Evolutionary conservation across 352 stramenopile species (phyloP).

Genomic region (Phytopythium boreale): DNA sequence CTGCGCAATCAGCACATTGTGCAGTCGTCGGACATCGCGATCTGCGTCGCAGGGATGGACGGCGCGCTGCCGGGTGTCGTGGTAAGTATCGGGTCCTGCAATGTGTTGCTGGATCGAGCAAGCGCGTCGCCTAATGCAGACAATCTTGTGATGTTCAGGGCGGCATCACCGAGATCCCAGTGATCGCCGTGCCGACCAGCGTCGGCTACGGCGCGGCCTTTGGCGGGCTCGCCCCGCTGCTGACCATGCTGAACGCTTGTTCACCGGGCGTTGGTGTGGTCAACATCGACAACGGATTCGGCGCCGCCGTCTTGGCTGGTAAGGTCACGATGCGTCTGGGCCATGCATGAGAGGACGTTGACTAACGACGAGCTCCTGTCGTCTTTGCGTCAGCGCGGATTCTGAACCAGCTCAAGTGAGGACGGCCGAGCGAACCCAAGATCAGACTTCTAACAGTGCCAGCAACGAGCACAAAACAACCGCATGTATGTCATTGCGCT

Average conservation of each 20-base stretch:
- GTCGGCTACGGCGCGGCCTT: conserved; percentile 91
- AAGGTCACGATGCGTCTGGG: background rate
- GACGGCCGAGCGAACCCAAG: background rate
- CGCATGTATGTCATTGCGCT: too few relatives aligned
- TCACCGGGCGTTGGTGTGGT: conserved; percentile 97
- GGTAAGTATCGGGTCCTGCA: conserved; percentile 37
- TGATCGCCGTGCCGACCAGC: conserved; percentile 91
- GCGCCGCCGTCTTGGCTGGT: conserved; percentile 92
- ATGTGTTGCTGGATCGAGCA: background rate
- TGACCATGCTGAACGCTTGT: conserved; percentile 98
- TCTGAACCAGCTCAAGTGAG: conserved; percentile 12
- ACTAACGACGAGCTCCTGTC: background rate
- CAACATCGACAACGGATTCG: conserved; percentile 99
- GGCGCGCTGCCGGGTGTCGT: conserved; percentile 96
- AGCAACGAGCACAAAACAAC: too few relatives aligned
- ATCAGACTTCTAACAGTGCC: too few relatives aligned
- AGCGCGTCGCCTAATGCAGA: background rate
- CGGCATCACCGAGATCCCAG: conserved; percentile 74
- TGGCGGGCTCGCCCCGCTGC: conserved; percentile 90
- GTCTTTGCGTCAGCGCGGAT: conserved; percentile 3
- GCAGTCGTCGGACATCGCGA: conserved; percentile 88
- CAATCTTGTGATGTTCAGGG: conserved; percentile 27
- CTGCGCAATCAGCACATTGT: conserved; percentile 86
- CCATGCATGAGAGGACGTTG: background rate
- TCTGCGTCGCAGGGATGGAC: conserved; percentile 97